A percentile compares a stretch with the other conserved stretches of the same genome.
Conservation (phyloP, 306 rosid species). For the Castanea sativa region DNA sequence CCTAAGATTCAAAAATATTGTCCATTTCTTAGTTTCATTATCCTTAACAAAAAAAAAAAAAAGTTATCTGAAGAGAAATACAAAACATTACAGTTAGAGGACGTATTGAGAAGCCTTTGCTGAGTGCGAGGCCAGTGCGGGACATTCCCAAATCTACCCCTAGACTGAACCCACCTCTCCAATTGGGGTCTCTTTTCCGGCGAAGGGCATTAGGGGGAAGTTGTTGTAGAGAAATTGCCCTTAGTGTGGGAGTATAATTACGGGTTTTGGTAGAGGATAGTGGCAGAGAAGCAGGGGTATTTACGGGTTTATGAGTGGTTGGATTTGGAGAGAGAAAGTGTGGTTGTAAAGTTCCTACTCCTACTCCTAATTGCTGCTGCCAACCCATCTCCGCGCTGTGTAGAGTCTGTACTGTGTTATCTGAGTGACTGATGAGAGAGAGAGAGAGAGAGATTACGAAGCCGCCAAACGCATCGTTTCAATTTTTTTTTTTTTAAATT, state of each 20-base stretch:
- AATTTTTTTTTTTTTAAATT: too few relatives aligned
- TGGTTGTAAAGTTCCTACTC: too few relatives aligned
- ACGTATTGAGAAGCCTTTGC: conserved; percentile 78
- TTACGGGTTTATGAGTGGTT: neutral
- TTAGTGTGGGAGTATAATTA: neutral
- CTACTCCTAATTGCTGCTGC: too few relatives aligned
- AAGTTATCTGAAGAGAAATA: neutral
- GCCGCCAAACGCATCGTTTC: too few relatives aligned
- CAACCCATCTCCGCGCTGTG: too few relatives aligned
- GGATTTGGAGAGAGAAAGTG: too few relatives aligned
- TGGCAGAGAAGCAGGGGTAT: conserved; percentile 6
- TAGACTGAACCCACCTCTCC: conserved; percentile 90
- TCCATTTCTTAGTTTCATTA: too few relatives aligned
- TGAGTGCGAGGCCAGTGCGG: conserved; percentile 84
- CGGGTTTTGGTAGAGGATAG: neutral
- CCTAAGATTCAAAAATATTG: conserved; percentile 32
- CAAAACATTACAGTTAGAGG: conserved; percentile 58
- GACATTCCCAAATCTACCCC: conserved; percentile 84
- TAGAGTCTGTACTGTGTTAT: too few relatives aligned
- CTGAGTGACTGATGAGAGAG: too few relatives aligned
- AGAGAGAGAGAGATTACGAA: too few relatives aligned
- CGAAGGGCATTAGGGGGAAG: conserved; percentile 78
- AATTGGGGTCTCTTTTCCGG: conserved; percentile 55
- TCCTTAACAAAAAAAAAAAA: too few relatives aligned
- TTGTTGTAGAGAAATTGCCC: conserved; percentile 35